Evolutionary conservation across 176 grass and related monocot genomes (phyloP).

Genomic region (Bonia amplexicaulis): DNA sequence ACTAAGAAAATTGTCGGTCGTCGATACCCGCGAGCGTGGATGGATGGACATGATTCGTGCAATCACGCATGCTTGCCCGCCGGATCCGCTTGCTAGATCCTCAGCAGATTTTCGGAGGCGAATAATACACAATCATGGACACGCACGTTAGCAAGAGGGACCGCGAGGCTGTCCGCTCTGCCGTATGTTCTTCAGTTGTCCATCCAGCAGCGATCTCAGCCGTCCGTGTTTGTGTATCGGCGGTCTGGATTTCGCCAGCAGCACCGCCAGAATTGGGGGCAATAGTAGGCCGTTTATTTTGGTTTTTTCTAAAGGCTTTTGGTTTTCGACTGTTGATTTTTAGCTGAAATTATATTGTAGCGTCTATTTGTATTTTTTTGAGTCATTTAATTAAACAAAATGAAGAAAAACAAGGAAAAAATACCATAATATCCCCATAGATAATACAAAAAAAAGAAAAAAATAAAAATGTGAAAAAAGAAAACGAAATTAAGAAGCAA

Average conservation of each 20-base stretch:
- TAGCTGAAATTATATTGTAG: no score
- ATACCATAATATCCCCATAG: no score
- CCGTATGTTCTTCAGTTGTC: background rate
- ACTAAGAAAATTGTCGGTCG: background rate
- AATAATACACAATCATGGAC: background rate
- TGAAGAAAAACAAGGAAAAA: no score
- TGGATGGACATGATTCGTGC: conserved; percentile 5
- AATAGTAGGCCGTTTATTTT: no score
- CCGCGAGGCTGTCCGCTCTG: background rate
- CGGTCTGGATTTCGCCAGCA: background rate
- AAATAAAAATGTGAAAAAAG: no score
- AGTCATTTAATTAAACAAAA: no score
- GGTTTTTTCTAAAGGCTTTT: no score
- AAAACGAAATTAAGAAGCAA: no score
- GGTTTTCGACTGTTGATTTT: no score
- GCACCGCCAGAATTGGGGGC: background rate
- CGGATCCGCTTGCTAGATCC: background rate
- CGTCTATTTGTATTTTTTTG: no score
- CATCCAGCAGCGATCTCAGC: background rate
- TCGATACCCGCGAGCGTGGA: conserved; percentile 1
- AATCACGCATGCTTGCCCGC: conserved; percentile 17
- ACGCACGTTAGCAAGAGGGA: background rate
- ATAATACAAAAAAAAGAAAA: no score
- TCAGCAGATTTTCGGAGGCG: background rate
- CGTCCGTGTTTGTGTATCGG: background rate